These are phyloP conservation scores for Poa pratensis DNA, from an alignment of 176 grass and related monocot species.

Conservation along the genomic window DNA sequence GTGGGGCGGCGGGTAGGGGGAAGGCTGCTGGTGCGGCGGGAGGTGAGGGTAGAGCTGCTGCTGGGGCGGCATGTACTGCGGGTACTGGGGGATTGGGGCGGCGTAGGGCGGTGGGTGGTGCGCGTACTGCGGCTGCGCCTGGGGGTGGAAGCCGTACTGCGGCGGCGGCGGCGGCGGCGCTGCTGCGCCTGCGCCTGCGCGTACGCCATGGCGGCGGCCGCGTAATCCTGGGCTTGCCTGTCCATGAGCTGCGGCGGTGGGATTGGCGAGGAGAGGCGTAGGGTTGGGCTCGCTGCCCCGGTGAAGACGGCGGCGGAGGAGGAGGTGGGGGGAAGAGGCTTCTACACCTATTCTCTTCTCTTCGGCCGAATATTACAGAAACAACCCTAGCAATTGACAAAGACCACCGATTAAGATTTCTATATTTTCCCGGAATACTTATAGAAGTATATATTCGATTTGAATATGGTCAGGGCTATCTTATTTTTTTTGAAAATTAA, in stretches of 20 bases:
- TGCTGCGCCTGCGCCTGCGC: conserved; percentile 72
- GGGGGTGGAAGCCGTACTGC: conserved; percentile 80
- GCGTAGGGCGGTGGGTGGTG: conserved; percentile 65
- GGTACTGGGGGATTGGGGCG: conserved; percentile 66
- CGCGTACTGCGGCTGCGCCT: conserved; percentile 69
- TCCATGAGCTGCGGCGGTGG: conserved; percentile 53
- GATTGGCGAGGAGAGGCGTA: not conserved
- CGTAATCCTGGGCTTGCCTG: conserved; percentile 79
- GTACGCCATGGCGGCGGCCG: conserved; percentile 80
- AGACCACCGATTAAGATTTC: not conserved
- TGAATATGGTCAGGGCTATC: too few relatives aligned
- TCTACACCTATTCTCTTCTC: not conserved
- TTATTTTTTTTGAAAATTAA: too few relatives aligned
- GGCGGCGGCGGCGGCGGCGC: conserved; percentile 48
- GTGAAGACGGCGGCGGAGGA: conserved; percentile 41
- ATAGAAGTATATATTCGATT: not conserved
- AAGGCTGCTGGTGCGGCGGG: conserved; percentile 56
- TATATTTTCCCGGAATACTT: not conserved
- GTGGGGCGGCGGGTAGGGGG: conserved; percentile 56
- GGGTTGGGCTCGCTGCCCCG: conserved; percentile 30
- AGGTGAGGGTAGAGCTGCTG: conserved; percentile 68
- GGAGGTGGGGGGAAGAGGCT: not conserved
- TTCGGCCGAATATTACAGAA: conserved; percentile 23
- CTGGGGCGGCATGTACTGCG: conserved; percentile 62
- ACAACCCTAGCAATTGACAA: not conserved